These are phyloP conservation scores for Mycotypha africana DNA, from an alignment of 371 early-diverging fungal species.

Conservation along the genomic window DNA sequence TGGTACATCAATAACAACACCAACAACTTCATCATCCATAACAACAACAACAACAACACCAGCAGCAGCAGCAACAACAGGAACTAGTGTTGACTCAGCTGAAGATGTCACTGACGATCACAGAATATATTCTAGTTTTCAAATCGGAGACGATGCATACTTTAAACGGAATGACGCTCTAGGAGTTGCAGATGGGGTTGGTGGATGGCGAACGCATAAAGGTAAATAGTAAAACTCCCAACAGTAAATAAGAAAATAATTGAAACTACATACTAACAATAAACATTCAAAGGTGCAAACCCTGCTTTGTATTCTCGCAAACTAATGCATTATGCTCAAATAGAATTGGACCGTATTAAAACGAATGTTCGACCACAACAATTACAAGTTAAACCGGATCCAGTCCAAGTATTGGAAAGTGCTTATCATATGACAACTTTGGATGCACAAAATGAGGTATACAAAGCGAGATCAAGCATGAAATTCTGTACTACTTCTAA, in stretches of 20 bases:
- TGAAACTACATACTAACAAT: neutral
- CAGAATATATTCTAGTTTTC: conserved; percentile 69
- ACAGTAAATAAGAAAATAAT: neutral
- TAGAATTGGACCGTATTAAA: conserved; percentile 65
- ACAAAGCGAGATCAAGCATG: neutral
- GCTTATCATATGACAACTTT: conserved; percentile 63
- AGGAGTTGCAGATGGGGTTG: conserved; percentile 84
- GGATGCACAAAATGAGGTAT: conserved; percentile 69
- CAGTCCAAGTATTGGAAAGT: conserved; percentile 63
- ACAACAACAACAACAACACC: too few species aligned
- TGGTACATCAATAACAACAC: too few species aligned
- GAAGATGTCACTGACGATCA: conserved; percentile 54
- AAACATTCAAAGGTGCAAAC: conserved; percentile 60
- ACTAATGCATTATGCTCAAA: conserved; percentile 83
- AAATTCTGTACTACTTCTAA: too few species aligned
- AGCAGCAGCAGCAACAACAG: too few species aligned
- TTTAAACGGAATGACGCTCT: conserved; percentile 72
- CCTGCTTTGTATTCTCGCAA: conserved; percentile 84
- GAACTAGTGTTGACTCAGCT: too few species aligned
- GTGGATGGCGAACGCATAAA: conserved; percentile 66
- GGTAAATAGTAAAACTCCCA: conserved; percentile 17
- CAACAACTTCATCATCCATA: too few species aligned
- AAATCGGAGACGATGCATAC: conserved; percentile 83
- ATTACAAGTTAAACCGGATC: conserved; percentile 24
- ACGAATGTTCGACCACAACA: conserved; percentile 24